phyloP scores from a whole-genome alignment of 2,329 filamentous ascomycete species.

The Claviceps purpurea region DNA sequence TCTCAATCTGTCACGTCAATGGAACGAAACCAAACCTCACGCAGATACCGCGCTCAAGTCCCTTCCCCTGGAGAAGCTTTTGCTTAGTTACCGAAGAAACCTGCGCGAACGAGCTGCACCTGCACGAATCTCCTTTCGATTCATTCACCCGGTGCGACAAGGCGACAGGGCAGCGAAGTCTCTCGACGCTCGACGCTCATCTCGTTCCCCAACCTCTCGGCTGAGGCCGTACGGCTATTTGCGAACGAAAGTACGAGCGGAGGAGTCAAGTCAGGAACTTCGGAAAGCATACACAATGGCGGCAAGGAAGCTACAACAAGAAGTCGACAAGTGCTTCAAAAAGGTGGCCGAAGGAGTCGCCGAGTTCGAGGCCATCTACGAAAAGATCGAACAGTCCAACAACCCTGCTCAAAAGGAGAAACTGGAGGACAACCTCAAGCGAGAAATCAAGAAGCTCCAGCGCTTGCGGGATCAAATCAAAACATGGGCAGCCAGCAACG shows the following conservation, averaged over 20 bases:
- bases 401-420: conserved; percentile 97
- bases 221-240: not conserved
- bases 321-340: conserved; percentile 99
- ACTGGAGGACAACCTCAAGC: conserved; percentile 93
- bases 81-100: not conserved
- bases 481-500: conserved; percentile 95
- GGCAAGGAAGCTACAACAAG: conserved; percentile 88
- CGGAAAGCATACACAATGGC: conserved; percentile 51
- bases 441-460: conserved; percentile 99
- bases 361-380: conserved; percentile 89
- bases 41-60: not conserved
- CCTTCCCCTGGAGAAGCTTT: not conserved
- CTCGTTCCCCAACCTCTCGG: not conserved
- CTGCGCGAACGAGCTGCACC: not conserved
- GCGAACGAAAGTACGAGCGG: not conserved
- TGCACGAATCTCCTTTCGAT: not conserved
- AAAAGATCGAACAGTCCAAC: conserved; percentile 87
- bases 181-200: not conserved
- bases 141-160: not conserved
- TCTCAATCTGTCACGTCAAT: conserved; percentile 9
- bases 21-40: not conserved
- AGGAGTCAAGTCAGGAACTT: not conserved
- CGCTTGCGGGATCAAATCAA: conserved; percentile 97
- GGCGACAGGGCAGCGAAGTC: not conserved
- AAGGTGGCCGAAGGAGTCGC: conserved; percentile 87